These are phyloP conservation scores for Aspergillus avenaceus DNA, from an alignment of 495 filamentous ascomycete genomes.

Conservation along the genomic window DNA sequence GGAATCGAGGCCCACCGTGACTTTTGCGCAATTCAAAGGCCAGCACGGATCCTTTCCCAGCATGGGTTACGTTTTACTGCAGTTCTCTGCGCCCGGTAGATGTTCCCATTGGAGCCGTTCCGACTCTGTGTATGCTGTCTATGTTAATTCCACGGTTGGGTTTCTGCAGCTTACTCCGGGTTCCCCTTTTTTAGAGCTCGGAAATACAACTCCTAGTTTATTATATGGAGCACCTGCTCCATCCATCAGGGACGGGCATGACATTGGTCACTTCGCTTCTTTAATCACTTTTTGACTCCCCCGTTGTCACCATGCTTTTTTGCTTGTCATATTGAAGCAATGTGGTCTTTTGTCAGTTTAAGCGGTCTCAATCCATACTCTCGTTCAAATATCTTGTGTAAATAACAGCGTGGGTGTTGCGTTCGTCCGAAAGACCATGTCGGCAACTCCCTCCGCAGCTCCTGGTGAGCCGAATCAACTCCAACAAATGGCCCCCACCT, in stretches of 20 bases:
- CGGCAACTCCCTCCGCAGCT: conserved; percentile 25
- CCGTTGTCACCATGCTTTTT: too few species aligned
- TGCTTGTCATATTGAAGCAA: not conserved
- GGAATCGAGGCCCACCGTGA: not conserved
- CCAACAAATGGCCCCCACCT: conserved; percentile 19
- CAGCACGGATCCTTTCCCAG: not conserved
- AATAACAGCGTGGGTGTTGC: not conserved
- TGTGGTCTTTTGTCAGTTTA: not conserved
- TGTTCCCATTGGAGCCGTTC: not conserved
- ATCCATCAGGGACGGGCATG: not conserved
- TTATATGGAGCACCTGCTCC: not conserved
- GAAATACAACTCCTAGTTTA: not conserved
- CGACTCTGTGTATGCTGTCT: not conserved
- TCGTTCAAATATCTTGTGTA: not conserved
- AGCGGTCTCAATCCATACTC: not conserved
- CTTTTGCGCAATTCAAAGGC: not conserved
- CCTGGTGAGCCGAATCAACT: conserved; percentile 24
- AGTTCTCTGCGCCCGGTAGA: not conserved
- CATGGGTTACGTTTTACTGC: not conserved
- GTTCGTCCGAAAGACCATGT: conserved; percentile 17
- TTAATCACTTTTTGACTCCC: not conserved
- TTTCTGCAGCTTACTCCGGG: conserved; percentile 1
- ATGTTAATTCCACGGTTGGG: not conserved
- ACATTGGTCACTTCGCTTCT: not conserved
- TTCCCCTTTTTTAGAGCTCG: not conserved